Evolutionary conservation across 805 yeast genomes (phyloP), one percentile per base, ranked within the genome.

Genomic region (Ogataea trehalophila): DNA sequence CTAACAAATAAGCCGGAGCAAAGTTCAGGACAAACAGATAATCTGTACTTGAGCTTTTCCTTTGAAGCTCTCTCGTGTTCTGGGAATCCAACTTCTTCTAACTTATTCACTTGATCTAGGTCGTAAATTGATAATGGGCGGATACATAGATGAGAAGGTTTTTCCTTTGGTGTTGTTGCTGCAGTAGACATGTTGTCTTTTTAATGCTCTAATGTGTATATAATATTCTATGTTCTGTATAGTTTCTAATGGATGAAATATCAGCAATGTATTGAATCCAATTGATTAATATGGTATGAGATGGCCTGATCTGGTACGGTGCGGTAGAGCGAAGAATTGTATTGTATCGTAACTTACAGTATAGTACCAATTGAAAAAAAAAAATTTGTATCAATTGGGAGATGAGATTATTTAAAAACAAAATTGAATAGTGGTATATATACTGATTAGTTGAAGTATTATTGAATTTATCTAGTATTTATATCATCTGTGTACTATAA

Each of bases 1-100:
- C 96, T 75, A 44, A 89, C 73, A 60, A 92, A 94, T 47, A 94
- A 73, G 2, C 98, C 98, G 6, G 91, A 80, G 54, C 94, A 81
- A 48, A 92, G 76, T 65, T 92, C 99, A 9, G 98, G 98, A 63
- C 97, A 91, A 4, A 72, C 80, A 1, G 75, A 75, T 53, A 92
- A 73, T 57, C 97, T 76, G 70, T 87, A 92, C 53, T 68, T 70
- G 46, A 81, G 66, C 54, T 77, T 82, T 43, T 81, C 88, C n/a
- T 59, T 60, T 13, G 87, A 63, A 39, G 87, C 83, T 48, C 95
- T 74, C 68, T 89, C 95, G 14, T 67, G 61, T 34, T 78, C 80
- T 2, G 86, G 80, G 66, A 91, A 89, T 6, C 95, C 89, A 42
- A 67, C 63, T 6, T 65, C 63, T 64, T 92, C 98, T 38, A 91